Conservation (phyloP, 768 basidiomycete species). For the Sarcodon aspratus region DNA sequence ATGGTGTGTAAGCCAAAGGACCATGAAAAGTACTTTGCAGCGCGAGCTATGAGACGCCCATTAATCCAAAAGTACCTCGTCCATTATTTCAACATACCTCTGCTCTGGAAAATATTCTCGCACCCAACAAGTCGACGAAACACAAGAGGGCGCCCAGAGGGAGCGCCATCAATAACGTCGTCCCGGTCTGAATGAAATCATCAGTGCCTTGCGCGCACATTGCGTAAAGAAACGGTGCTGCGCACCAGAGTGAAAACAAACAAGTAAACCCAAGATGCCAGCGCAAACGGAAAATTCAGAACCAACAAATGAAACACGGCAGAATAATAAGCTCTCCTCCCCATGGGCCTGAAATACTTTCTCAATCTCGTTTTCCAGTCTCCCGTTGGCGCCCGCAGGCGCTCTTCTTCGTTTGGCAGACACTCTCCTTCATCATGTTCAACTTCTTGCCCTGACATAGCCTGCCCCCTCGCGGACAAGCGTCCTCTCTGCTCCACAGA, state of each 20-base stretch:
- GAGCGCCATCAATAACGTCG: conserved; percentile 67
- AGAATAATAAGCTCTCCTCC: conserved; percentile 43
- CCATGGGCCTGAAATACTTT: conserved; percentile 57
- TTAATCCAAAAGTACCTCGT: background rate
- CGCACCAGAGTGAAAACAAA: conserved; percentile 75
- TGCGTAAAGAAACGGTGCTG: background rate
- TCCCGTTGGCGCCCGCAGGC: background rate
- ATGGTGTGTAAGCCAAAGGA: conserved; percentile 51
- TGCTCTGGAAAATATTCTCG: conserved; percentile 55
- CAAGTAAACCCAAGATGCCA: conserved; percentile 68
- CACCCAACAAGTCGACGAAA: conserved; percentile 68
- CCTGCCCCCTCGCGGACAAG: background rate
- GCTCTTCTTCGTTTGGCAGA: background rate
- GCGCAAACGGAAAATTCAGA: conserved; percentile 70
- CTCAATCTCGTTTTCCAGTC: conserved; percentile 25
- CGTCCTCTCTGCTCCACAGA: background rate
- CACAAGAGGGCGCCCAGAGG: conserved; percentile 70
- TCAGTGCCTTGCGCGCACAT: background rate
- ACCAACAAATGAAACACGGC: conserved; percentile 59
- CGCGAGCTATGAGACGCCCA: conserved; percentile 29
- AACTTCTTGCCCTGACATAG: background rate
- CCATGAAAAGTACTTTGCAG: conserved; percentile 64
- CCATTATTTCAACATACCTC: conserved; percentile 33
- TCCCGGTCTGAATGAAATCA: conserved; percentile 44
- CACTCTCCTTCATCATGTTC: background rate